Conservation (phyloP, 352 stramenopile genomes). For the Paralagenidium karlingii region DNA sequence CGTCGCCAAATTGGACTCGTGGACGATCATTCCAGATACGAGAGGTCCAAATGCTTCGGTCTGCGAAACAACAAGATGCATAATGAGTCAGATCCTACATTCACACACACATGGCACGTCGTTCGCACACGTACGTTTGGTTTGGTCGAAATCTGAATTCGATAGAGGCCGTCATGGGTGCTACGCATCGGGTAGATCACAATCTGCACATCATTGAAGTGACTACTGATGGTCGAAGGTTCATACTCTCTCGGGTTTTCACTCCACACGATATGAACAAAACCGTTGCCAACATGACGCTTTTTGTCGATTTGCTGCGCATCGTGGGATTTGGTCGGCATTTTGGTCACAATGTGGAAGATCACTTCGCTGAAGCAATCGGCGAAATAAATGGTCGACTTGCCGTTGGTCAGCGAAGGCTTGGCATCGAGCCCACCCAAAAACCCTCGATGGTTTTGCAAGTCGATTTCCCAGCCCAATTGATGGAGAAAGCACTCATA, state of each 20-base stretch:
- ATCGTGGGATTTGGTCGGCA: conserved; percentile 68
- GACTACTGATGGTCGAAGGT: conserved; percentile 76
- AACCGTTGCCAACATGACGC: conserved; percentile 80
- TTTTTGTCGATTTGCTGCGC: conserved; percentile 85
- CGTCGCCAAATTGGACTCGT: conserved; percentile 40
- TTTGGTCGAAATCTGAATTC: conserved; percentile 73
- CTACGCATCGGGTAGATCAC: conserved; percentile 68
- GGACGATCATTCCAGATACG: conserved; percentile 76
- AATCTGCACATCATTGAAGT: conserved; percentile 83
- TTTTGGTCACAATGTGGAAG: conserved; percentile 82
- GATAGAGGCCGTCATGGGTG: conserved; percentile 46
- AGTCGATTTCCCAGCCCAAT: conserved; percentile 65
- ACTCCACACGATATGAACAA: conserved; percentile 80
- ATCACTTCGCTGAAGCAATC: conserved; percentile 77
- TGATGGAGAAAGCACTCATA: conserved; percentile 67
- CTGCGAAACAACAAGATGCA: too few relatives aligned
- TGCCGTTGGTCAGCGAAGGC: conserved; percentile 67
- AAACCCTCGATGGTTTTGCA: conserved; percentile 61
- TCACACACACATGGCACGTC: neutral
- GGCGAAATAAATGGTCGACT: conserved; percentile 63
- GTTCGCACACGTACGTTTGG: too few relatives aligned
- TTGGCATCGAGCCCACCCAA: conserved; percentile 66
- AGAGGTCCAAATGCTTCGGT: conserved; percentile 66
- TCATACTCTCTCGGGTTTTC: conserved; percentile 71
- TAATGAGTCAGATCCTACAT: neutral